Base-by-base conservation (phyloP, 768 basidiomycete genomes). In the Naganishia vaughanmartiniae region DNA sequence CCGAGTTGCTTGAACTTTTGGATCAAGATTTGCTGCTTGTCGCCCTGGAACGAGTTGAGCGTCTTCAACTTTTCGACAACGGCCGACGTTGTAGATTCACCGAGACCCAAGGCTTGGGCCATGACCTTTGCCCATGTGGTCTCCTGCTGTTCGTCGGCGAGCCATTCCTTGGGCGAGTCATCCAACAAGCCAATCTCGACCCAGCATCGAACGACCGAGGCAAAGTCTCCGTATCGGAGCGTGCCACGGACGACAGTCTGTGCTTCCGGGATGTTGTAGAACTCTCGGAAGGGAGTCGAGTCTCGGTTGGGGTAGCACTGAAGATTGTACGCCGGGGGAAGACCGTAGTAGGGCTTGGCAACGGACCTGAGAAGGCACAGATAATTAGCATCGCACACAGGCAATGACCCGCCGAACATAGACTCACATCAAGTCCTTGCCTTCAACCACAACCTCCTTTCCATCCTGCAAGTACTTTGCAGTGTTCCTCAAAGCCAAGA, bases 221-320 rank as follows among this genome's bases (percentile, higher is more conserved):
- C 93, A 91, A 97, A 97, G 65, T 31, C 26, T 19, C 63, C 72
- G 83, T 93, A 97, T 72, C 95, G 86, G 81, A 98, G 84, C 1
- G 96, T 97, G 33, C 96, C 96, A 36, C 96, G 87, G 60, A 97
- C 85, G 71, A 94, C 86, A 4, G 91, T 93, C 83, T 96, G 88
- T 12, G 92, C 93, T 81, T 98, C 96, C 15, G 91, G 90, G 73
- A 99, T 94, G 74, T 86, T 84, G 85, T 99, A 99, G 77, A 85
- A 93, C 82, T 96, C 89, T 72, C 86, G 86, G 88, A 93, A 99
- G 9, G 90, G 89, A 4, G 88, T 86, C 2, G 92, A 94, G 83
- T 99, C 89, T 68, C 96, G 88, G 85, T 99, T 99, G 70, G 96
- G 94, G 83, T 98, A 98, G 34, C 89, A 91, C 74, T 97, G 93